Evolutionary conservation across 345 rosid genomes (phyloP).

Genomic region (Turritis glabra): DNA sequence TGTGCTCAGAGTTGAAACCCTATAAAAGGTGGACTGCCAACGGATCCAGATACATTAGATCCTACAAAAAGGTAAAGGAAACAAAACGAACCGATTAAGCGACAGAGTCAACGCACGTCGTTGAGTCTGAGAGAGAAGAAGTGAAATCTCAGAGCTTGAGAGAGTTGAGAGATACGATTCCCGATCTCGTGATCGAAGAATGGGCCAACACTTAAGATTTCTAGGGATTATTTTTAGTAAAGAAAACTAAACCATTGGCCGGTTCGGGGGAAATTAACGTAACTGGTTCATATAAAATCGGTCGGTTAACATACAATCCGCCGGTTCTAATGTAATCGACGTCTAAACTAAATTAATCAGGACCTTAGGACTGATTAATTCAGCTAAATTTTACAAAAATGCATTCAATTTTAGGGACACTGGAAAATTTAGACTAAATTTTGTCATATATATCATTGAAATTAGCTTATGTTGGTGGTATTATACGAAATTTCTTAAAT

Average conservation of each 20-base stretch:
- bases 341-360: neutral
- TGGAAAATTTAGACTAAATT: neutral
- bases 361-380: neutral
- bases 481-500: neutral
- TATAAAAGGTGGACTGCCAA: neutral
- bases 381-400: neutral
- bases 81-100: neutral
- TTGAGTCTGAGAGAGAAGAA: too few relatives aligned
- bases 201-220: too few relatives aligned
- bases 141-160: neutral
- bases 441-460: neutral
- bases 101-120: neutral
- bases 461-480: too few relatives aligned
- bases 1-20: neutral
- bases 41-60: neutral
- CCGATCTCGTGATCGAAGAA: neutral
- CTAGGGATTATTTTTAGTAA: too few relatives aligned
- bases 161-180: neutral
- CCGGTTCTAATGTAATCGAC: neutral
- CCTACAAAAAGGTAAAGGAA: neutral
- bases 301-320: neutral
- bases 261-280: neutral
- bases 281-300: neutral
- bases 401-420: neutral
- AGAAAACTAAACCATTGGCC: neutral